Evolutionary conservation across 495 filamentous ascomycete species (phyloP).

Genomic region (Aspergillus biplanus): DNA sequence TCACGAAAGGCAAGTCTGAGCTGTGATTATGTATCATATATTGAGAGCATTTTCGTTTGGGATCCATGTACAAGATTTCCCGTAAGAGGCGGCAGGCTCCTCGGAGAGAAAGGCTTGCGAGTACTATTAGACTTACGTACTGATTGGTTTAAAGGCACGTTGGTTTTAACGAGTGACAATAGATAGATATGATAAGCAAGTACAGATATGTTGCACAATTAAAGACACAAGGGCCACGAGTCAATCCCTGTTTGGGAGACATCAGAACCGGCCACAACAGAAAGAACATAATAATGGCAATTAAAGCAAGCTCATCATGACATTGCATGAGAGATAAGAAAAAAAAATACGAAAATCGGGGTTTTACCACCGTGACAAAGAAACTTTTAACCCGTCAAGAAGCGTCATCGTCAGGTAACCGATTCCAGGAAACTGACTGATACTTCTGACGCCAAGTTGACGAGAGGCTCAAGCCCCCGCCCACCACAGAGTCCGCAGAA

Average conservation of each 20-base stretch:
- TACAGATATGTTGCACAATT: slow-evolving; percentile 15
- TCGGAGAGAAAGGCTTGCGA: not conserved
- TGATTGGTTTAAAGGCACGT: not conserved
- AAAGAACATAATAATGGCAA: slow-evolving; percentile 26
- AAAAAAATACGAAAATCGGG: slow-evolving; percentile 24
- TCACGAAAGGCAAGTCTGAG: slow-evolving; percentile 60
- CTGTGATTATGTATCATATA: slow-evolving; percentile 21
- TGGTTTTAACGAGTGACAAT: slow-evolving; percentile 9
- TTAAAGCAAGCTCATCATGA: slow-evolving; percentile 24
- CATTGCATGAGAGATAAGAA: slow-evolving; percentile 29
- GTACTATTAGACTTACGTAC: not conserved
- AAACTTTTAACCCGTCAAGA: slow-evolving; percentile 35
- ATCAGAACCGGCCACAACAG: slow-evolving; percentile 55
- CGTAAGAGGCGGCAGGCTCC: not conserved
- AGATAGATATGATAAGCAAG: slow-evolving; percentile 3
- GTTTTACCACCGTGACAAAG: slow-evolving; percentile 24
- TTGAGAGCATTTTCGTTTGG: not conserved
- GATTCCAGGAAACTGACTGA: slow-evolving; percentile 31
- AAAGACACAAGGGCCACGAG: slow-evolving; percentile 50
- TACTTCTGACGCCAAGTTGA: slow-evolving; percentile 33
- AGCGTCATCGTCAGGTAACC: slow-evolving; percentile 31
- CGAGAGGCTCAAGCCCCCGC: slow-evolving; percentile 40
- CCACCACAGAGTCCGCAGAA: slow-evolving; percentile 31
- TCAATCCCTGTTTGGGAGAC: slow-evolving; percentile 57
- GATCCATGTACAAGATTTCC: not conserved